These are phyloP conservation scores for Pythium plurisporium DNA, from an alignment of 352 stramenopile genomes.

Conservation along the genomic window DNA sequence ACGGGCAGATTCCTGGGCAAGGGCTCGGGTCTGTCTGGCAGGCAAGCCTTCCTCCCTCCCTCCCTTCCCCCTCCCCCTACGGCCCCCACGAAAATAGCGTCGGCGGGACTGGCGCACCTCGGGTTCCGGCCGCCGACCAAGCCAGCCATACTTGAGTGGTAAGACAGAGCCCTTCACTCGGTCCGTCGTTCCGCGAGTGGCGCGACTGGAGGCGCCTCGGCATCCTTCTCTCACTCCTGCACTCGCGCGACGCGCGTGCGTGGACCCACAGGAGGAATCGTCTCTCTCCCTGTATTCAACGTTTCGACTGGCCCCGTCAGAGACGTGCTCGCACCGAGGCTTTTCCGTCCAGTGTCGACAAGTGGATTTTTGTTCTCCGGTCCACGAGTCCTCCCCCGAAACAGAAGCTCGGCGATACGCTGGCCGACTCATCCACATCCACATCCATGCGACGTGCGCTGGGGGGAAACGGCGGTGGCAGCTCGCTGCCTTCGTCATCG, in stretches of 20 bases:
- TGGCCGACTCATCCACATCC: background rate
- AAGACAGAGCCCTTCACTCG: constrained; percentile 5
- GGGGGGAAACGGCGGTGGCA: constrained; percentile 1
- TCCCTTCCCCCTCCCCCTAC: background rate
- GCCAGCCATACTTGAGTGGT: constrained; percentile 11
- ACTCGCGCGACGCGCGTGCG: background rate
- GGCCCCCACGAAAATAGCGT: constrained; percentile 10
- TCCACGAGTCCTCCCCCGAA: background rate
- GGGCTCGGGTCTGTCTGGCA: constrained; percentile 6
- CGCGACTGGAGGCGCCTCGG: no score
- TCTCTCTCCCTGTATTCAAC: background rate
- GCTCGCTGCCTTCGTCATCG: constrained; percentile 8
- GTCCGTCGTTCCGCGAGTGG: no score
- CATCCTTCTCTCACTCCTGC: background rate
- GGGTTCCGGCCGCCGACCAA: constrained; percentile 7
- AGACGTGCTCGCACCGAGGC: no score
- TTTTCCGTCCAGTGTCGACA: no score
- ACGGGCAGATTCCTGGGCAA: constrained; percentile 2
- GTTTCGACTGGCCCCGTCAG: no score
- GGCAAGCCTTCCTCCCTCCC: background rate
- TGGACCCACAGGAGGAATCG: background rate
- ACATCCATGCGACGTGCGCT: constrained; percentile 12
- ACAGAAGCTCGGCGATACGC: background rate
- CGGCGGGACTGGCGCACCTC: background rate
- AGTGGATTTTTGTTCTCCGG: background rate